Percentiles rank a stretch among this genome's conserved stretches.
Evolutionary conservation across 345 rosid species (phyloP).

Genomic region (Xanthoceras sorbifolium): DNA sequence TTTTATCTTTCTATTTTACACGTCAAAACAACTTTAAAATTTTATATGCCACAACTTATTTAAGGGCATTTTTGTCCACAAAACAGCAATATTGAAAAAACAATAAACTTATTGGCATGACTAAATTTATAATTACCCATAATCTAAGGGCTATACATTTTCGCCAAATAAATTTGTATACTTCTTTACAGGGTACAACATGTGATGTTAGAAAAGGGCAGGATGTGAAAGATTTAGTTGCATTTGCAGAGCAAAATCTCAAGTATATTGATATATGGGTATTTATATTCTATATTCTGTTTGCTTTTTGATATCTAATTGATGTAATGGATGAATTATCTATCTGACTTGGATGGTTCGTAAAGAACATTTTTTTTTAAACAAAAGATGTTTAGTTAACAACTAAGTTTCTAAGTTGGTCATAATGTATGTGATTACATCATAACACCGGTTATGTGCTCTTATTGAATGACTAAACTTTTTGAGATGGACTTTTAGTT

Average conservation of each 20-base stretch:
- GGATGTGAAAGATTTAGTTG: constrained; percentile 75
- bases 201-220: constrained; percentile 87
- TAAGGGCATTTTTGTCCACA: too few species aligned
- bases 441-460: background rate
- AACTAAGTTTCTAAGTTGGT: background rate
- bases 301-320: constrained; percentile 7
- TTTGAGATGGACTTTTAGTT: background rate
- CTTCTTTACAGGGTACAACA: constrained; percentile 65
- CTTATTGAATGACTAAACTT: background rate
- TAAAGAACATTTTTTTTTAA: background rate
- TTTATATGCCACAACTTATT: too few species aligned
- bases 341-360: background rate
- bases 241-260: constrained; percentile 63
- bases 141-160: too few species aligned
- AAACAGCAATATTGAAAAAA: too few species aligned
- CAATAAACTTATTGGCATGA: too few species aligned
- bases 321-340: background rate
- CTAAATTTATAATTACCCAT: too few species aligned
- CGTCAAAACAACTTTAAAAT: too few species aligned
- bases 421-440: background rate
- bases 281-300: constrained; percentile 24
- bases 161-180: constrained; percentile 18
- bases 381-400: background rate
- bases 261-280: constrained; percentile 93
- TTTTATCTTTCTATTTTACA: too few species aligned